Evolutionary conservation across 2,329 filamentous ascomycete species (phyloP).

Genomic region (Fusarium virguliforme): DNA sequence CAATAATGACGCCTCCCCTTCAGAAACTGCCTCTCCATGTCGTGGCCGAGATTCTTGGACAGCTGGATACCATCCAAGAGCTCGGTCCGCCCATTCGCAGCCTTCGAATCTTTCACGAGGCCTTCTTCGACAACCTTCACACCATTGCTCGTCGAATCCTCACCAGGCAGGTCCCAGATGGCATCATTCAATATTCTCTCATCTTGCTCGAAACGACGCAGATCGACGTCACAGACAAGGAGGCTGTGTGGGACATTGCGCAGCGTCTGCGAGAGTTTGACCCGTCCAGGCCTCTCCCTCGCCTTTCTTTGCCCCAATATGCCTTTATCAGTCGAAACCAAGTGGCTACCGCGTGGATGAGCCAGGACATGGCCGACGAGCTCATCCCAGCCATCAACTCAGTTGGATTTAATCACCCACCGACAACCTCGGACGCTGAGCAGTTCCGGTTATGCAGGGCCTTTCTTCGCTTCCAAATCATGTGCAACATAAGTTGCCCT

Average conservation of each 20-base stretch:
- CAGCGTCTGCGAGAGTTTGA: not conserved
- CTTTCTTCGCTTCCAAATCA: not conserved
- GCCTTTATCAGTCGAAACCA: conserved; percentile 4
- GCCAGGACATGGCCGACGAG: not conserved
- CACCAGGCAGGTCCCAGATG: not conserved
- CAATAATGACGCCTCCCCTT: not conserved
- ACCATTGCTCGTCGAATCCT: not conserved
- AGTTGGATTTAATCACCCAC: not conserved
- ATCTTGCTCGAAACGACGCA: not conserved
- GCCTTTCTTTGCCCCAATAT: not conserved
- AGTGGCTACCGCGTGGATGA: not conserved
- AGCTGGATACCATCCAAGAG: not conserved
- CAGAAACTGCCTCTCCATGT: not conserved
- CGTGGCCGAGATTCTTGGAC: conserved; percentile 1
- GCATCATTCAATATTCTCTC: not conserved
- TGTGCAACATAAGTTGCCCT: conserved; percentile 2
- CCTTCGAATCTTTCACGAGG: not conserved
- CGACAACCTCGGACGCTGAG: not conserved
- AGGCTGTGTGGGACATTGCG: not conserved
- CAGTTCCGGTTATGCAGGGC: not conserved
- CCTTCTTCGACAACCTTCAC: not conserved
- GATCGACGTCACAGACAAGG: not conserved
- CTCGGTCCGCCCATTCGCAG: not conserved
- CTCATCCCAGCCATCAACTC: not conserved
- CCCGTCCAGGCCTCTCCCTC: not conserved